Percentiles rank a stretch among this genome's conserved stretches.
Conservation (phyloP, 331 rosid genomes). For the Malus hybrid region DNA sequence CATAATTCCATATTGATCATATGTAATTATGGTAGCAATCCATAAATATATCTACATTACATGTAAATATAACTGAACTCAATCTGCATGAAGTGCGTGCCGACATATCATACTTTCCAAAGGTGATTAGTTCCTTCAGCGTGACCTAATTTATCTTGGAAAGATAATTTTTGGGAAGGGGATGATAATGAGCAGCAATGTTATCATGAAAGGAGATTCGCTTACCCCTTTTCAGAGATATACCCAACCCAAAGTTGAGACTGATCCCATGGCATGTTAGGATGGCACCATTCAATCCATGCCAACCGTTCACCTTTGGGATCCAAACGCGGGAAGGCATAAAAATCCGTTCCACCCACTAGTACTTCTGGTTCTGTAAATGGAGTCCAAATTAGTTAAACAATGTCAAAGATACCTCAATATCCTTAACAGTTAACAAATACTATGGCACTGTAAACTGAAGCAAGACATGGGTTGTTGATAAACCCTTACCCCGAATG, state of each 20-base stretch:
- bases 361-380: slow-evolving; percentile 61
- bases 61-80: neutral
- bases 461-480: neutral
- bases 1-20: neutral
- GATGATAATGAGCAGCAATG: neutral
- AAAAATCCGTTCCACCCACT: slow-evolving; percentile 74
- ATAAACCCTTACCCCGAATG: slow-evolving; percentile 44
- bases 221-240: slow-evolving; percentile 84
- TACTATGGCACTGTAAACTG: neutral
- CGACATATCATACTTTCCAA: neutral
- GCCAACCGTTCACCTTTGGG: slow-evolving; percentile 62
- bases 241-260: slow-evolving; percentile 95
- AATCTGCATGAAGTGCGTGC: neutral
- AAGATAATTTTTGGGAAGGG: neutral
- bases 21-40: too few species aligned
- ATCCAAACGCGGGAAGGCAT: slow-evolving; percentile 89
- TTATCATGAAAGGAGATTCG: neutral
- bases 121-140: neutral
- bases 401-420: neutral
- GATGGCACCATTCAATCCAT: slow-evolving; percentile 95
- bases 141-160: neutral
- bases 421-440: neutral
- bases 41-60: neutral
- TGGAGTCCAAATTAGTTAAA: slow-evolving; percentile 6
- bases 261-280: slow-evolving; percentile 96